phyloP scores from a whole-genome alignment of 257 asterid species.

The Ocimum tenuiflorum region DNA sequence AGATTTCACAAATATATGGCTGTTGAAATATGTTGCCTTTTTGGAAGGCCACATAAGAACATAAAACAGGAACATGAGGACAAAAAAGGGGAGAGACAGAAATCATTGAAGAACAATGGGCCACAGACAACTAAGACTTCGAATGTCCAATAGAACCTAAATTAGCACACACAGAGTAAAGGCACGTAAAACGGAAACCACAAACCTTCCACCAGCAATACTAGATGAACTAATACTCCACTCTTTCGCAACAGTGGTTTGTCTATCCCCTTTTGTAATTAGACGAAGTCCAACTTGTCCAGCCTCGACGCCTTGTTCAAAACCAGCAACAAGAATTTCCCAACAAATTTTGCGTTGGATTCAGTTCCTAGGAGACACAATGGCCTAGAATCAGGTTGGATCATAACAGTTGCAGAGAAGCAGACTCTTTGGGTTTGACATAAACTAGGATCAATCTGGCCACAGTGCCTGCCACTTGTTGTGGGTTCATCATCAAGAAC shows the following conservation, averaged over 20 bases:
- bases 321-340: conserved; percentile 97
- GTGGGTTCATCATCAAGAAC: conserved; percentile 98
- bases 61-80: background rate
- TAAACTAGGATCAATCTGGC: conserved; percentile 70
- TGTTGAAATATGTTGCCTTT: background rate
- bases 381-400: conserved; percentile 98
- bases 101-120: too few relatives aligned
- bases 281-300: conserved; percentile 95
- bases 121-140: too few relatives aligned
- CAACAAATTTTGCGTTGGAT: conserved; percentile 75
- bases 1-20: conserved; percentile 3
- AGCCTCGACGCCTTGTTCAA: conserved; percentile 98
- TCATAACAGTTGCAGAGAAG: conserved; percentile 77
- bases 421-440: conserved; percentile 77
- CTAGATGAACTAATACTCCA: conserved; percentile 91
- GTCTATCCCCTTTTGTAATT: conserved; percentile 90
- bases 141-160: too few relatives aligned
- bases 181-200: background rate
- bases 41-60: too few relatives aligned
- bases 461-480: conserved; percentile 87
- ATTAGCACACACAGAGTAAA: too few relatives aligned
- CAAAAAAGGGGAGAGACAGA: too few relatives aligned
- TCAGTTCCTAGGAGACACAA: conserved; percentile 94
- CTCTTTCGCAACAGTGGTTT: conserved; percentile 79
- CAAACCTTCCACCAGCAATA: conserved; percentile 96